Base-by-base conservation (phyloP, 192 early-diverging fungal genomes). In the Coemansia sp. region DNA sequence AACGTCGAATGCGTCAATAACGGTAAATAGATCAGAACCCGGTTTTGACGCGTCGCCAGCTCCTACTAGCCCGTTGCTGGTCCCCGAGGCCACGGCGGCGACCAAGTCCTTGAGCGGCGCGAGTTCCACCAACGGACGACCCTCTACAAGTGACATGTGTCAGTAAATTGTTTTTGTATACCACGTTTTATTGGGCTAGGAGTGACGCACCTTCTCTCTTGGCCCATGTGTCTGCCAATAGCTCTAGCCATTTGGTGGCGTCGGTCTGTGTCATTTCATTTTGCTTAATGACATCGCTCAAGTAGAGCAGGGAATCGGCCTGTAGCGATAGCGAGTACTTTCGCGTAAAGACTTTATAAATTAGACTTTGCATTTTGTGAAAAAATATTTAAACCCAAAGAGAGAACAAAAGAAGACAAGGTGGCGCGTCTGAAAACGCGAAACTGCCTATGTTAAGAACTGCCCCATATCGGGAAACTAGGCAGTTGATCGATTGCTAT, bases 251-350 rank as follows among this genome's bases (percentile, higher is more conserved):
- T 13, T 84, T 84, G 4, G 74, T 66, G 22, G 91, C 68, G 38
- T 88, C 76, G n/a, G 52, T 55, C 0, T 87, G 82, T 27, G 80
- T 67, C 59, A 77, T 40, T n/a, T 15, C 70, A 43, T 66, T 73
- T 61, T 86, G 78, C 37, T 84, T 67, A 7, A 92, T 71, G 34
- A 87, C 63, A 13, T 76, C 77, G 65, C 86, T 86, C 44, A 95
- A 74, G 56, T 84, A 91, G 29, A 83, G 80, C 16, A 84, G 75
- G 10, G 95, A 92, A 69, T 92, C 92, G 9, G 87, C 79, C 53
- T 92, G 87, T 2, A 95, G 76, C 41, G 87, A 88, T 39, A 95
- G 89, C 49, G 92, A 89, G 77, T 92, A 88, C 58, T 90, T 92
- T 60, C 90, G 89, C 6, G 88, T 89, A 70, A 96, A 90, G 5